Conservation (phyloP, 306 rosid genomes). For the Astragalus glycyphyllos region DNA sequence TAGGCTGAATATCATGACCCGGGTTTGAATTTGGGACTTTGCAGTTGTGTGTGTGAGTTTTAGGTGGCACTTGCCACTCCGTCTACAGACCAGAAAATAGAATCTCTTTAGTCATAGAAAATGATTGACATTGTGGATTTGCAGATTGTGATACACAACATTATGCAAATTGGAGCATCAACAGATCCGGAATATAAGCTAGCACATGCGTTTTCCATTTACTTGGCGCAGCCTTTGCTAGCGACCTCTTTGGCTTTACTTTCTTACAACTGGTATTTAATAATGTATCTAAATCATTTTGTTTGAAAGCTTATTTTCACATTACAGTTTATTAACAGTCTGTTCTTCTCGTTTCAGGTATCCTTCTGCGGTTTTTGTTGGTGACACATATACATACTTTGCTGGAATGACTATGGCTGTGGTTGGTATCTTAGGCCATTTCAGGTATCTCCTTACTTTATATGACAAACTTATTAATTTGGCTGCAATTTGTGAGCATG, state of each 20-base stretch:
- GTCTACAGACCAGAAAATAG: too few species aligned
- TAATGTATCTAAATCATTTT: slow-evolving; percentile 16
- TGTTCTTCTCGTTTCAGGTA: slow-evolving; percentile 65
- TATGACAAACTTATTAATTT: slow-evolving; percentile 17
- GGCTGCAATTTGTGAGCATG: too few species aligned
- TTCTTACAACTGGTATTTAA: slow-evolving; percentile 73
- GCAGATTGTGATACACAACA: slow-evolving; percentile 80
- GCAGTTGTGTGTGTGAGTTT: too few species aligned
- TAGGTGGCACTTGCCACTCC: too few species aligned
- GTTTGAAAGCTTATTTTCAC: slow-evolving; percentile 30
- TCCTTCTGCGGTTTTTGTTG: slow-evolving; percentile 96
- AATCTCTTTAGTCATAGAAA: slow-evolving; percentile 13
- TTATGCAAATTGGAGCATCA: slow-evolving; percentile 90
- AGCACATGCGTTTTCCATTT: slow-evolving; percentile 87
- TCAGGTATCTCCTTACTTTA: slow-evolving; percentile 60
- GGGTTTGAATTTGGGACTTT: too few species aligned
- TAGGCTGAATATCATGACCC: too few species aligned
- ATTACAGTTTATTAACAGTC: slow-evolving; percentile 35
- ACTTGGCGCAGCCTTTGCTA: slow-evolving; percentile 77
- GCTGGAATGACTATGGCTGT: slow-evolving; percentile 99
- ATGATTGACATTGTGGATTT: slow-evolving; percentile 38
- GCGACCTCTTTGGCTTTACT: slow-evolving; percentile 81
- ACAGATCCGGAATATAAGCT: slow-evolving; percentile 74
- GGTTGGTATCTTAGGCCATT: slow-evolving; percentile 93
- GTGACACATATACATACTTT: slow-evolving; percentile 95